Conservation (phyloP, 768 basidiomycete species). For the Boletus pseudo-olivaceus region DNA sequence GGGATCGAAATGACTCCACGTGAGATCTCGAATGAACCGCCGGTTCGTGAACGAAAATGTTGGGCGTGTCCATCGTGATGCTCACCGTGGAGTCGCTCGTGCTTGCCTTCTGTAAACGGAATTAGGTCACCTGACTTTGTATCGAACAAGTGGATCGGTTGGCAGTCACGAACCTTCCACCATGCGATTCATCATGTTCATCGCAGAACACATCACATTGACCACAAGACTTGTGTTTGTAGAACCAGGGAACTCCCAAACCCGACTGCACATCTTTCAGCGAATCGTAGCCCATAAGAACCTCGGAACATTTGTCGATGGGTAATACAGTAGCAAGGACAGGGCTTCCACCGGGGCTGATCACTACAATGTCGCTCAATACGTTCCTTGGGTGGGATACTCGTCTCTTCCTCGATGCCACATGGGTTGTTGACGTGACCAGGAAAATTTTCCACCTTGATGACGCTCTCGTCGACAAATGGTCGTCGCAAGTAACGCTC, state of each 20-base stretch:
- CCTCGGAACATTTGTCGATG: conserved; percentile 76
- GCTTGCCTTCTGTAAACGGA: conserved; percentile 66
- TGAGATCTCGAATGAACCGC: conserved; percentile 96
- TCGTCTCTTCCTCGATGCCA: conserved; percentile 99
- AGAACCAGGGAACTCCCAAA: conserved; percentile 73
- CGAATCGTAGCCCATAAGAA: conserved; percentile 98
- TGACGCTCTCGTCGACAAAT: conserved; percentile 91
- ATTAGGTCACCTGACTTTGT: background rate
- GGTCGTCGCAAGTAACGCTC: conserved; percentile 95
- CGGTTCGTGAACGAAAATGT: no score
- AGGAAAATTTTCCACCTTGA: conserved; percentile 95
- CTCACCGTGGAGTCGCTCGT: no score
- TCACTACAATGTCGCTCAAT: conserved; percentile 97
- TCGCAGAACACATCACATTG: no score
- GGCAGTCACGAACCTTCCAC: conserved; percentile 83
- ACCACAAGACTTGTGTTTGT: conserved; percentile 98
- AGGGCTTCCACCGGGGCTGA: conserved; percentile 90
- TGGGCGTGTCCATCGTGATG: no score
- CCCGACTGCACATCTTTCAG: conserved; percentile 95
- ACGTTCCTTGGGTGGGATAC: conserved; percentile 89
- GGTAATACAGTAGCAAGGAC: conserved; percentile 78
- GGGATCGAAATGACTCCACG: conserved; percentile 97
- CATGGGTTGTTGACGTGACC: conserved; percentile 99
- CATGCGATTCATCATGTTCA: conserved; percentile 99
- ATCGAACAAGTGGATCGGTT: conserved; percentile 41